These are phyloP conservation scores for Mycena capillaripes DNA, from an alignment of 768 basidiomycete genomes.

Conservation along the genomic window DNA sequence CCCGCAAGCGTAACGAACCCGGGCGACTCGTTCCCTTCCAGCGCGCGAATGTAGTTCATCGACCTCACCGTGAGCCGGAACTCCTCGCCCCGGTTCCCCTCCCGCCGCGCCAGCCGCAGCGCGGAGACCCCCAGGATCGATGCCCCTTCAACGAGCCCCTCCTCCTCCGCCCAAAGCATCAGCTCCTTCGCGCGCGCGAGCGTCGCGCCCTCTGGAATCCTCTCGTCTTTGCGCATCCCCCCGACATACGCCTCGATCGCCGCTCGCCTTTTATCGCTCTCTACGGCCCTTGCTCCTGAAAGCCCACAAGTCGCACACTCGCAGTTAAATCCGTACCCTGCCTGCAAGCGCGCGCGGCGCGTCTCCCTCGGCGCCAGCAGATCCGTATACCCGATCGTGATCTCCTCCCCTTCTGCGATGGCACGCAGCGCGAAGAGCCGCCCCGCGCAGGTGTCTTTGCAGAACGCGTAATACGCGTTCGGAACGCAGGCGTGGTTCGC, in stretches of 20 bases:
- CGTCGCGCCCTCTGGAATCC: background rate
- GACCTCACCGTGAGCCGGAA: slow-evolving; percentile 6
- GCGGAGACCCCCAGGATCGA: slow-evolving; percentile 26
- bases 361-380: background rate
- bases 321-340: slow-evolving; percentile 24
- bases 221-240: background rate
- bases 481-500: slow-evolving; percentile 35
- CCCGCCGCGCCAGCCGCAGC: slow-evolving; percentile 21
- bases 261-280: slow-evolving; percentile 23
- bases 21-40: slow-evolving; percentile 32
- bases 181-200: slow-evolving; percentile 18
- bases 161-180: slow-evolving; percentile 23
- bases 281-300: background rate
- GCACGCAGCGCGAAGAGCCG: slow-evolving; percentile 19
- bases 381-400: slow-evolving; percentile 32
- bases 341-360: background rate
- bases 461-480: slow-evolving; percentile 32
- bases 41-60: slow-evolving; percentile 15
- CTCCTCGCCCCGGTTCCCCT: background rate
- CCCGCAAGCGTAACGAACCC: slow-evolving; percentile 13
- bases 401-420: slow-evolving; percentile 32
- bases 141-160: slow-evolving; percentile 29
- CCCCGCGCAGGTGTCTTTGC: slow-evolving; percentile 14
- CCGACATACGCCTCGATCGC: slow-evolving; percentile 20
- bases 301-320: slow-evolving; percentile 23